These are phyloP conservation scores for Cystobasidium onofrii DNA, from an alignment of 768 basidiomycete species.

Conservation along the genomic window DNA sequence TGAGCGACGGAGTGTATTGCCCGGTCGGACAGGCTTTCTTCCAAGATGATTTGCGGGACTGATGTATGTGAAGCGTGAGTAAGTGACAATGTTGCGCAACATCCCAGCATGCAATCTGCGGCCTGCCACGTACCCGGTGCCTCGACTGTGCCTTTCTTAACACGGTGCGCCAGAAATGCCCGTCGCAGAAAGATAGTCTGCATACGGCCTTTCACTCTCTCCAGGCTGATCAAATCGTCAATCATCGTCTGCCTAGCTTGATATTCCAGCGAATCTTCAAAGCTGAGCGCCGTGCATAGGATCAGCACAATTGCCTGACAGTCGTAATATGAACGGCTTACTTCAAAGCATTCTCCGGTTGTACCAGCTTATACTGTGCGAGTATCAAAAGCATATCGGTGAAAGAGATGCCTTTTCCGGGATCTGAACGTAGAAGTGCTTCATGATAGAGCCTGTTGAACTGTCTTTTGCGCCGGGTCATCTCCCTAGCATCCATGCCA, in stretches of 20 bases:
- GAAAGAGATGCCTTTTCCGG: conserved; percentile 76
- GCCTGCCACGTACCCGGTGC: neutral
- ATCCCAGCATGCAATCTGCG: no score
- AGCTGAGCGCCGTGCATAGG: conserved; percentile 48
- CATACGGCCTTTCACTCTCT: conserved; percentile 44
- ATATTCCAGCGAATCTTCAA: conserved; percentile 70
- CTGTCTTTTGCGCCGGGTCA: conserved; percentile 60
- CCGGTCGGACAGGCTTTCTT: neutral
- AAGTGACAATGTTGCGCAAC: neutral
- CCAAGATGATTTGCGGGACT: neutral
- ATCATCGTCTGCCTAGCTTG: conserved; percentile 71
- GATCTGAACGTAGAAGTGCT: conserved; percentile 64
- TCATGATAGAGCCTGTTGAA: conserved; percentile 79
- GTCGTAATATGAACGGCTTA: conserved; percentile 49
- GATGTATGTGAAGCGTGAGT: neutral
- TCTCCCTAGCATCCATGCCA: conserved; percentile 58
- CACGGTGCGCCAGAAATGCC: conserved; percentile 20
- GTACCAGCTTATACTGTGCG: conserved; percentile 83
- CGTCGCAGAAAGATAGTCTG: conserved; percentile 18
- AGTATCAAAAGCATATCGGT: conserved; percentile 75
- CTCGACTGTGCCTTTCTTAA: neutral
- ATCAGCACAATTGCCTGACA: neutral
- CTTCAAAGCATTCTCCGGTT: conserved; percentile 80
- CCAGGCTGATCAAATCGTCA: conserved; percentile 72
- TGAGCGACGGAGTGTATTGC: neutral